These are phyloP conservation scores for Neoascochyta sp. DNA, from an alignment of 2,329 filamentous ascomycete genomes.

Conservation along the genomic window DNA sequence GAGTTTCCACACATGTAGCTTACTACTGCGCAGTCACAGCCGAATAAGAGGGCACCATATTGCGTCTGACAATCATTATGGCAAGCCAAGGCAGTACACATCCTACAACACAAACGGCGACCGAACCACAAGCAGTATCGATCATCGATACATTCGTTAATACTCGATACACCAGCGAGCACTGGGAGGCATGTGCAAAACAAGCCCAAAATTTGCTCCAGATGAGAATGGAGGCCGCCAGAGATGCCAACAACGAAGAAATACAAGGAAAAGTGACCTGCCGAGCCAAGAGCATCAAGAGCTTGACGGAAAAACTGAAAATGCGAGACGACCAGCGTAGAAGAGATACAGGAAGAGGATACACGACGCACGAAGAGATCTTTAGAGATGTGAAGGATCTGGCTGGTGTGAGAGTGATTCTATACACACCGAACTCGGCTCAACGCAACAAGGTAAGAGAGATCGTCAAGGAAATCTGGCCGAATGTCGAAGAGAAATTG, in stretches of 20 bases:
- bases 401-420: slow-evolving; percentile 7
- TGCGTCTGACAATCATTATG: too few relatives aligned
- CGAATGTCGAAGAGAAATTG: too few relatives aligned
- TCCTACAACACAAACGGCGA: too few relatives aligned
- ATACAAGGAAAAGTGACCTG: slow-evolving; percentile 3
- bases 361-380: slow-evolving; percentile 2
- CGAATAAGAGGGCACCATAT: too few relatives aligned
- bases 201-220: slow-evolving; percentile 2
- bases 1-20: too few relatives aligned
- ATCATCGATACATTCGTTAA: neutral
- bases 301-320: slow-evolving; percentile 5
- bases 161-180: neutral
- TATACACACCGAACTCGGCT: slow-evolving; percentile 5
- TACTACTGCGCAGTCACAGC: too few relatives aligned
- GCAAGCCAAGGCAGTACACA: too few relatives aligned
- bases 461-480: slow-evolving; percentile 3
- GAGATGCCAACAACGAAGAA: neutral
- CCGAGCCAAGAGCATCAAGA: slow-evolving; percentile 3
- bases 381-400: slow-evolving; percentile 6
- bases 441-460: slow-evolving; percentile 2
- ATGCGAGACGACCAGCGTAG: slow-evolving; percentile 1
- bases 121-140: too few relatives aligned
- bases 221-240: slow-evolving; percentile 1
- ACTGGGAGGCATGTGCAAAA: slow-evolving; percentile 1
- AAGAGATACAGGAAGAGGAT: too few relatives aligned